phyloP scores from a whole-genome alignment of 345 rosid species.

The Syzygium grande region DNA sequence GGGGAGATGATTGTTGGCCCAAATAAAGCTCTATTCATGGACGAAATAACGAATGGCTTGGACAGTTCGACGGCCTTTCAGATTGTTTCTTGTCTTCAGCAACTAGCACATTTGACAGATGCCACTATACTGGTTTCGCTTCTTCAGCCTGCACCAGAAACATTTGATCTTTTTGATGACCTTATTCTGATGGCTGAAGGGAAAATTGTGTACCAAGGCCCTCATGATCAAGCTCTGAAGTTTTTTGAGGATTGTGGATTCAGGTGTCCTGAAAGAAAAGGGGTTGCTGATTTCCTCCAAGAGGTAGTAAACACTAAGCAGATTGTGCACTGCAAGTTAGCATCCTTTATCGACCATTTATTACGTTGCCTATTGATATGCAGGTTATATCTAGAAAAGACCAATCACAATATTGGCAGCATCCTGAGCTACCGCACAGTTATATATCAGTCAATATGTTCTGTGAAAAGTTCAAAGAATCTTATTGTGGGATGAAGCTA shows the following conservation, averaged over 20 bases:
- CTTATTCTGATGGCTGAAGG: slow-evolving; percentile 57
- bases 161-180: slow-evolving; percentile 57
- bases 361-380: not conserved
- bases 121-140: slow-evolving; percentile 50
- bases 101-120: slow-evolving; percentile 43
- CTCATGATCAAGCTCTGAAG: slow-evolving; percentile 14
- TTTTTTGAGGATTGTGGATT: slow-evolving; percentile 64
- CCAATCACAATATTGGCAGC: slow-evolving; percentile 50
- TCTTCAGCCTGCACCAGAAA: slow-evolving; percentile 68
- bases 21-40: slow-evolving; percentile 56
- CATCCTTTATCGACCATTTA: not conserved
- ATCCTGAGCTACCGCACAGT: slow-evolving; percentile 14
- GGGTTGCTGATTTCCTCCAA: slow-evolving; percentile 55
- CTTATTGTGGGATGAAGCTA: slow-evolving; percentile 20
- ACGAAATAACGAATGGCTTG: slow-evolving; percentile 58
- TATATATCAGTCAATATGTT: slow-evolving; percentile 33
- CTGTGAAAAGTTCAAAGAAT: slow-evolving; percentile 24
- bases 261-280: slow-evolving; percentile 54
- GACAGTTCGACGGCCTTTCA: slow-evolving; percentile 67
- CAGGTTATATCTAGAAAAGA: slow-evolving; percentile 64
- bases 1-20: slow-evolving; percentile 76
- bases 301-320: slow-evolving; percentile 20
- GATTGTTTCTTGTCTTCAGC: slow-evolving; percentile 48
- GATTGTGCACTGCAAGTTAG: not conserved
- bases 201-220: slow-evolving; percentile 50